phyloP scores from a whole-genome alignment of 306 rosid species.

The Fagus sylvatica region DNA sequence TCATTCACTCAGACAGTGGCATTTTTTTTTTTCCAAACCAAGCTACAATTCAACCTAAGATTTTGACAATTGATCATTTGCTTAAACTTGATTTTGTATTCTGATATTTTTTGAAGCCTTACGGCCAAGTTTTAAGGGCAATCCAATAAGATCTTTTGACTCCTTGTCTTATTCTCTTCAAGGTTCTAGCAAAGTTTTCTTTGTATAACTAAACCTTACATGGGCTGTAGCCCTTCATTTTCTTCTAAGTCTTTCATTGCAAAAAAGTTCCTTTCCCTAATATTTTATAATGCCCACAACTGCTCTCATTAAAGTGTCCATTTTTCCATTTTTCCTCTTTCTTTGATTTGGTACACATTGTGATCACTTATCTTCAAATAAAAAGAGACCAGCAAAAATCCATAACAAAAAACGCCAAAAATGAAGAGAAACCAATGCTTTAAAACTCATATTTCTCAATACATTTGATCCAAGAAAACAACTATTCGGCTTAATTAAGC shows the following conservation, averaged over 20 bases:
- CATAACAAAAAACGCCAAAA: not conserved
- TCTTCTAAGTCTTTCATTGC: conserved; percentile 6
- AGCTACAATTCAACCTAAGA: too few relatives aligned
- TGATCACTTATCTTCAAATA: not conserved
- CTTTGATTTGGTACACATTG: not conserved
- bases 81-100: not conserved
- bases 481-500: too few relatives aligned
- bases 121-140: not conserved
- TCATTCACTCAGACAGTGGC: too few relatives aligned
- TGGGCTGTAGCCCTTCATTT: not conserved
- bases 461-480: not conserved
- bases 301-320: not conserved
- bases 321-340: not conserved
- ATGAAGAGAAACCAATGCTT: not conserved
- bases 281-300: not conserved
- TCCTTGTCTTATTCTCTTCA: not conserved
- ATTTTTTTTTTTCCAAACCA: too few relatives aligned
- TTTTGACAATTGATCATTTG: not conserved
- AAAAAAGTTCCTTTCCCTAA: not conserved
- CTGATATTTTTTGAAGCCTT: not conserved
- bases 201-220: not conserved
- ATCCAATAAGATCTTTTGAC: not conserved
- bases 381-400: not conserved
- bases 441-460: not conserved
- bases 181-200: not conserved